A percentile compares a stretch with the other conserved stretches of the same genome.
Conservation (phyloP, 1,284 basidiomycete genomes). For the Pseudozyma hubeiensis region DNA sequence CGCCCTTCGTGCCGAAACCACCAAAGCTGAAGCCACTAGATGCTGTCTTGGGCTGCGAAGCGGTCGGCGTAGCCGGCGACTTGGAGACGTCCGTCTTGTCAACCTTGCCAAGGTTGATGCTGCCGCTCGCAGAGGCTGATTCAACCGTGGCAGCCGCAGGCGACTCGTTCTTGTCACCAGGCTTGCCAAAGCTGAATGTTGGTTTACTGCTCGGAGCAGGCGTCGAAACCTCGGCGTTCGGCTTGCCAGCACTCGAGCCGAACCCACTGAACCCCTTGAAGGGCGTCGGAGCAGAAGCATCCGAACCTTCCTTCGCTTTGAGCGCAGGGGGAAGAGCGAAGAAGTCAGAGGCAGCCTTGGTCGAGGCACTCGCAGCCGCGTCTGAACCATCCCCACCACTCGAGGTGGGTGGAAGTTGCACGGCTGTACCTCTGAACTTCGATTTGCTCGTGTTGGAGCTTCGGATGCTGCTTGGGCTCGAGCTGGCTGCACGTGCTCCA, state of each 20-base stretch:
- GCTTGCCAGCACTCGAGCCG: conserved; percentile 11
- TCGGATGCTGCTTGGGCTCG: conserved; percentile 29
- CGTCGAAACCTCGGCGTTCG: conserved; percentile 4
- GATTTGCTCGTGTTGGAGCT: conserved; percentile 21
- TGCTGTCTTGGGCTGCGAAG: background rate
- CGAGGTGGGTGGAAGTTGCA: conserved; percentile 22
- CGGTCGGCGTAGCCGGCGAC: background rate
- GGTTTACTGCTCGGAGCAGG: conserved; percentile 8
- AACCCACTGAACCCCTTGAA: conserved; percentile 37
- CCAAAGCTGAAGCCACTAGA: conserved; percentile 18
- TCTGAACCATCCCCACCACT: conserved; percentile 6
- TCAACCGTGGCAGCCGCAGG: background rate
- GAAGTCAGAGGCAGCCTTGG: conserved; percentile 36
- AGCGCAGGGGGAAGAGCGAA: conserved; percentile 24
- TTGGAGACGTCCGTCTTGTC: background rate
- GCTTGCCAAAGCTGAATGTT: conserved; percentile 27
- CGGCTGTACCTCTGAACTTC: conserved; percentile 25
- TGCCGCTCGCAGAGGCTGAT: background rate
- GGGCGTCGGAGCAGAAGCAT: background rate
- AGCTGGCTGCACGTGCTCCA: conserved; percentile 36
- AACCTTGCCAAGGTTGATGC: conserved; percentile 9
- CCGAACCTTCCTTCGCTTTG: conserved; percentile 16
- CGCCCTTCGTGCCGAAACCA: conserved; percentile 11
- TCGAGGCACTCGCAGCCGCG: background rate
- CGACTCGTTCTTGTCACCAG: conserved; percentile 11